Conservation (phyloP, 306 rosid species). For the Inga oerstediana region DNA sequence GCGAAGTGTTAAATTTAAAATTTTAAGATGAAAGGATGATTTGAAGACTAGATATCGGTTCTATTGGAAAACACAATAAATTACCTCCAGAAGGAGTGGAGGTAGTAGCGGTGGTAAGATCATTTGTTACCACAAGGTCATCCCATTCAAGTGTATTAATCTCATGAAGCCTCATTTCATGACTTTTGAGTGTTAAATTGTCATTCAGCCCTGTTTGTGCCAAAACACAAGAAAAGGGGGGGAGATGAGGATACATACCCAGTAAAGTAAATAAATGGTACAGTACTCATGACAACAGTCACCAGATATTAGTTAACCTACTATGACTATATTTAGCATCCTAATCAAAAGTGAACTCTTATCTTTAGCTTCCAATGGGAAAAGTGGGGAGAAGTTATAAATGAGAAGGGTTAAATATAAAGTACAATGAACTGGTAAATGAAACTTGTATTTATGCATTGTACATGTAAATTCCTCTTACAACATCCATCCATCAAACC, state of each 20-base stretch:
- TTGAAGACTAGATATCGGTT: constrained; percentile 20
- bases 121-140: constrained; percentile 73
- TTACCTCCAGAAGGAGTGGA: constrained; percentile 73
- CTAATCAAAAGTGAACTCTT: constrained; percentile 9
- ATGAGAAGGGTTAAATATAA: constrained; percentile 2
- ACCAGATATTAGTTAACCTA: background rate
- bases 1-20: constrained; percentile 31
- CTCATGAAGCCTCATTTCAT: constrained; percentile 78
- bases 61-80: constrained; percentile 34
- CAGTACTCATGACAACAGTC: constrained; percentile 10
- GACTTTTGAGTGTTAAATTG: constrained; percentile 47
- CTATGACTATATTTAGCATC: constrained; percentile 6
- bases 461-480: constrained; percentile 12
- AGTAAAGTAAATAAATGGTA: constrained; percentile 31
- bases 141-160: constrained; percentile 99
- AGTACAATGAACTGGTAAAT: constrained; percentile 13
- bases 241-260: constrained; percentile 32
- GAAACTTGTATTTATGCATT: background rate
- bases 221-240: constrained; percentile 12
- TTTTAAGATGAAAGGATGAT: constrained; percentile 31
- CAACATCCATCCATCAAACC: constrained; percentile 11
- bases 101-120: constrained; percentile 37
- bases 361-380: constrained; percentile 26
- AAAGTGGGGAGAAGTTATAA: constrained; percentile 14
- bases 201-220: constrained; percentile 53